These are phyloP conservation scores for Pyrus communis DNA, from an alignment of 306 rosid species.

Conservation along the genomic window DNA sequence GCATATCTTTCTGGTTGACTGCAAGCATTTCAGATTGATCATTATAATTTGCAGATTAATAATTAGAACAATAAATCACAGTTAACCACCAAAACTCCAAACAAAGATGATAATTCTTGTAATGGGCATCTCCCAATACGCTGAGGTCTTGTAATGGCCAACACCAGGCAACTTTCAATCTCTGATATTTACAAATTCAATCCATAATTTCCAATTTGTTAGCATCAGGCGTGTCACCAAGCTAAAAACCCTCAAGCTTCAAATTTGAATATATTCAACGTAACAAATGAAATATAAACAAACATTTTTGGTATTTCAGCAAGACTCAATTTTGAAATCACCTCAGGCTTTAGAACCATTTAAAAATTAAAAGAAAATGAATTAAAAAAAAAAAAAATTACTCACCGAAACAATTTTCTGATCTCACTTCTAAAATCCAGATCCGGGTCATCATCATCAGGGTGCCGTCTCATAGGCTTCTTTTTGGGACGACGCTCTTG, in stretches of 20 bases:
- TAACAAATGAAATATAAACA: background rate
- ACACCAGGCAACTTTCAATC: too few species aligned
- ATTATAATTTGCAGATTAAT: background rate
- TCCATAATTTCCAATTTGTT: background rate
- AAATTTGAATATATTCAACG: background rate
- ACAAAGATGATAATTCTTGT: background rate
- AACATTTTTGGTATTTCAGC: background rate
- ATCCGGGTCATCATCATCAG: slow-evolving; percentile 35
- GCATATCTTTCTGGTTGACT: slow-evolving; percentile 28
- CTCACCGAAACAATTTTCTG: slow-evolving; percentile 63
- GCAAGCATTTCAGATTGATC: slow-evolving; percentile 5
- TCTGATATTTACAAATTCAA: background rate
- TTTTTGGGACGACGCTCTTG: slow-evolving; percentile 55
- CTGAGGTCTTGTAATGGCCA: background rate
- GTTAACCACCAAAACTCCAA: background rate
- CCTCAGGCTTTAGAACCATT: background rate
- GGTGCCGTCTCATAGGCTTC: slow-evolving; percentile 30
- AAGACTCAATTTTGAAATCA: background rate
- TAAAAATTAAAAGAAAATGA: background rate
- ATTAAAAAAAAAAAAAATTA: background rate
- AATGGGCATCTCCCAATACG: background rate
- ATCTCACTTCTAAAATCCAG: slow-evolving; percentile 41
- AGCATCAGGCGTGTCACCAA: background rate
- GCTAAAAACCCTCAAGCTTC: background rate
- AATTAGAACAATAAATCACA: too few species aligned